Evolutionary conservation across 768 basidiomycete species (phyloP), one percentile per base, ranked within the genome.

Genomic region (Ramaria sp.): DNA sequence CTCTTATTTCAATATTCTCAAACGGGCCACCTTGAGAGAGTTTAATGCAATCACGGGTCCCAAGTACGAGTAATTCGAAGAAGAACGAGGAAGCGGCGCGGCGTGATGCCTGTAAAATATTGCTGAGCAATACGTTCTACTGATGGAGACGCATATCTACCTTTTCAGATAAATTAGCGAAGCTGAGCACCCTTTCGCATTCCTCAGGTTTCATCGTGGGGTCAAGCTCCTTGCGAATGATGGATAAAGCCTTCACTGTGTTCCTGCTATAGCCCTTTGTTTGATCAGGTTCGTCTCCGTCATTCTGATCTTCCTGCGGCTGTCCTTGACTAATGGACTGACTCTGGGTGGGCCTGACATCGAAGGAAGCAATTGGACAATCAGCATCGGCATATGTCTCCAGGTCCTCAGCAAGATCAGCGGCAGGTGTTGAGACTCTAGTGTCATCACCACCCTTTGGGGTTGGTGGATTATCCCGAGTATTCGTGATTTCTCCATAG

Each of bases 1-100:
- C 84, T 10, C 77, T 72, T 33, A 97, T 75, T 64, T 87, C 80
- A 57, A 98, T 96, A 69, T 95, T 91, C 60, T 84, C 87, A 65
- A 91, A 96, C 0, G 91, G 74, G 7, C 73, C 74, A 5, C 67
- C 64, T 68, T 99, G 96, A 7, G 81, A 71, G 45, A 99, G 70
- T 63, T 87, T 82, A 62, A 99, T 74, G 66, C 88, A 92, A 68
- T 97, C 94, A 34, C 90, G 84, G 4, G 95, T 97, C 10, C 91
- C 86, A 1, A 99, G 81, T 1, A 98, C 91, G 30, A 99, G 83
- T 34, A 97, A 71, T 69, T 99, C 96, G 67, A 99, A 99, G 78
- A 99, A 99, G 76, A 99, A 97, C 1, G 91, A 84, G 1, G 95
- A 83, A 1, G 95, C 92, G 12, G 93, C 96, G 42, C 91, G 83